phyloP scores from a whole-genome alignment of 345 rosid genomes.

The Clarkia xantiana region DNA sequence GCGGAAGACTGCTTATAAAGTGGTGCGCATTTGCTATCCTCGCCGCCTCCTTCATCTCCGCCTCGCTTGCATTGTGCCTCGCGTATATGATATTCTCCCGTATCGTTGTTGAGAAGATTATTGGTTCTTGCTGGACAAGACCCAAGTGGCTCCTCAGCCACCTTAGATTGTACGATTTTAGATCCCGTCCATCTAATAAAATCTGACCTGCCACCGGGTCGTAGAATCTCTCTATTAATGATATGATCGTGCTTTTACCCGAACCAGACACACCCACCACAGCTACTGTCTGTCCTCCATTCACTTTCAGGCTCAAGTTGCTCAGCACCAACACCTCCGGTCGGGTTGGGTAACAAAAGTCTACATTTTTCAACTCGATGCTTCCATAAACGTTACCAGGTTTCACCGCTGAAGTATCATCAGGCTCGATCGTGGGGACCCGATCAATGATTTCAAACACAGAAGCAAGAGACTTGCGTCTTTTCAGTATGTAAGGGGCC shows the following conservation, averaged over 20 bases:
- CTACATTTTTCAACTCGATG: conserved; percentile 88
- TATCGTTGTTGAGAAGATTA: conserved; percentile 90
- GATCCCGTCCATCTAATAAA: conserved; percentile 77
- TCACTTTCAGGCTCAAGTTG: conserved; percentile 93
- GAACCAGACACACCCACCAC: conserved; percentile 99
- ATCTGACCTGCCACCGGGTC: conserved; percentile 99
- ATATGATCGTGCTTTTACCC: conserved; percentile 95
- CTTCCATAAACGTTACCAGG: conserved; percentile 95
- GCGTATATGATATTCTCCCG: conserved; percentile 94
- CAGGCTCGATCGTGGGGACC: conserved; percentile 89
- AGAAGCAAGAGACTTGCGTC: conserved; percentile 78
- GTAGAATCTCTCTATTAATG: conserved; percentile 85
- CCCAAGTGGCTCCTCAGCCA: conserved; percentile 96
- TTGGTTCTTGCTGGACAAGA: conserved; percentile 94
- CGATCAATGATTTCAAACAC: conserved; percentile 96
- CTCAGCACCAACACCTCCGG: conserved; percentile 84
- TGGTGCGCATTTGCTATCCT: conserved; percentile 99
- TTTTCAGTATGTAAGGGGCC: conserved; percentile 95
- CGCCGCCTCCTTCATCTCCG: conserved; percentile 98
- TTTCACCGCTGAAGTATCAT: conserved; percentile 74
- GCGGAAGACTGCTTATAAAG: conserved; percentile 94
- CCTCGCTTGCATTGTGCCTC: conserved; percentile 94
- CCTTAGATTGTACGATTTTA: conserved; percentile 73
- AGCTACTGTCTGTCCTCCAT: conserved; percentile 94
- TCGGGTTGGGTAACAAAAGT: conserved; percentile 91